Percentiles rank a stretch among this genome's conserved stretches.
Evolutionary conservation across 441 rosid species (phyloP).

Genomic region (Populus hybrid): DNA sequence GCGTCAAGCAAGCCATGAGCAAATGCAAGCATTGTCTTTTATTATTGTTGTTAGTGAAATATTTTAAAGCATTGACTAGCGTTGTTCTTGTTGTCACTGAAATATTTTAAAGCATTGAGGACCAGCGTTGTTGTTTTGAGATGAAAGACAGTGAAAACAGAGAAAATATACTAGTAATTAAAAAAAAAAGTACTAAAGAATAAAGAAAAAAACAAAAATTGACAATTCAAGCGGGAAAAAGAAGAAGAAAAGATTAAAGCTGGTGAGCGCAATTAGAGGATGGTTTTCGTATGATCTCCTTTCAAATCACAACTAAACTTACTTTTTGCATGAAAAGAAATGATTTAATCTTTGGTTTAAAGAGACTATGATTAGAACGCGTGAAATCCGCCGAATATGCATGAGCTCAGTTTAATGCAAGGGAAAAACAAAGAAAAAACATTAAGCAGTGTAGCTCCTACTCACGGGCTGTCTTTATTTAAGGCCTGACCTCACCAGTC

Average conservation of each 20-base stretch:
- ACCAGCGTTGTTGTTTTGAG: no score
- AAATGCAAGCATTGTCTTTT: no score
- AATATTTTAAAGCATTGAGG: no score
- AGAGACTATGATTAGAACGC: constrained; percentile 40
- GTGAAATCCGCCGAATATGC: constrained; percentile 39
- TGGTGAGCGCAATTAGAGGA: constrained; percentile 26
- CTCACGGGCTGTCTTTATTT: constrained; percentile 21
- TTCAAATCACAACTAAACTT: not conserved
- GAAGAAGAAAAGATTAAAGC: not conserved
- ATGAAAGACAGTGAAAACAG: no score
- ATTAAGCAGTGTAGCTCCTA: constrained; percentile 5
- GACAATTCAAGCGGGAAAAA: not conserved
- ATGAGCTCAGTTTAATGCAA: not conserved
- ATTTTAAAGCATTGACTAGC: no score
- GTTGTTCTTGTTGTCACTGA: no score
- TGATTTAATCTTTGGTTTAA: constrained; percentile 25
- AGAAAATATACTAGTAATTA: no score
- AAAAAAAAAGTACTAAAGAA: not conserved
- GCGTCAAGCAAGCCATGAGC: no score
- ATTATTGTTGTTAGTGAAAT: no score
- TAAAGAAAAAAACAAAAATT: no score
- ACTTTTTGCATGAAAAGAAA: not conserved
- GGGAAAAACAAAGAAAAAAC: not conserved
- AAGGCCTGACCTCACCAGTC: not conserved
- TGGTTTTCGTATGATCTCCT: not conserved